A percentile compares a stretch with the other conserved stretches of the same genome.
Evolutionary conservation across 305 asterid genomes (phyloP).

Genomic region (Plantago lanceolata): DNA sequence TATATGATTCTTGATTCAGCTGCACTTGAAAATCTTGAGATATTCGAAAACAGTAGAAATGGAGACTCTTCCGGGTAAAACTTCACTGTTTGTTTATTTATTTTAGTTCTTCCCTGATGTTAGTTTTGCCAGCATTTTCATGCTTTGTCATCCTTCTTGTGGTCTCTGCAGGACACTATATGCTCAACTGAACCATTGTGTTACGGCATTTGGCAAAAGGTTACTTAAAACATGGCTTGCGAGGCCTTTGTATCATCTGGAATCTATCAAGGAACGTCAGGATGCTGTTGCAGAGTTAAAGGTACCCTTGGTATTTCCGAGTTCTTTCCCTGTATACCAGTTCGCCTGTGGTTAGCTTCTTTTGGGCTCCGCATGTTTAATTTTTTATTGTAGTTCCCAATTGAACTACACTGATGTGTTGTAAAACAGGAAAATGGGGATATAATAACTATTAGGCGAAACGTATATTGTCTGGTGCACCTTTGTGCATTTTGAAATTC

Average conservation of each 20-base stretch:
- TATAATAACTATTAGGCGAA: background rate
- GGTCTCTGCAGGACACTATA: slow-evolving; percentile 65
- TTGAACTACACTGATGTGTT: background rate
- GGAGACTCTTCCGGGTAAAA: slow-evolving; percentile 84
- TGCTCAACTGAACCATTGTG: slow-evolving; percentile 82
- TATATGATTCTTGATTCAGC: slow-evolving; percentile 93
- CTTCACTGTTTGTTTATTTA: slow-evolving; percentile 16
- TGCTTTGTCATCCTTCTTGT: slow-evolving; percentile 25
- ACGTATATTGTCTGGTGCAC: background rate
- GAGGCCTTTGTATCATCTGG: slow-evolving; percentile 72
- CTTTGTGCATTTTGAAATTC: background rate
- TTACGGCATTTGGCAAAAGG: slow-evolving; percentile 88
- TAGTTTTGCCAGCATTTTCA: slow-evolving; percentile 17
- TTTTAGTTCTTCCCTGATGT: slow-evolving; percentile 13
- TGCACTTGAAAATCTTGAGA: slow-evolving; percentile 93
- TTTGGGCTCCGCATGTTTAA: slow-evolving; percentile 7
- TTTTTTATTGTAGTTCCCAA: slow-evolving; percentile 9
- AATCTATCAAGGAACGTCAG: slow-evolving; percentile 82
- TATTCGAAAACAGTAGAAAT: slow-evolving; percentile 86
- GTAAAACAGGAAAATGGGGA: background rate
- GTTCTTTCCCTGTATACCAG: slow-evolving; percentile 6
- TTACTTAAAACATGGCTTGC: slow-evolving; percentile 89
- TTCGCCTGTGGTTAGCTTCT: slow-evolving; percentile 10
- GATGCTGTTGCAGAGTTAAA: slow-evolving; percentile 84
- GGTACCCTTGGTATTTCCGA: slow-evolving; percentile 35